Percentiles rank a stretch among this genome's conserved stretches.
These are phyloP conservation scores for Zizania palustris DNA, from an alignment of 202 grass and related monocot genomes.

Conservation along the genomic window DNA sequence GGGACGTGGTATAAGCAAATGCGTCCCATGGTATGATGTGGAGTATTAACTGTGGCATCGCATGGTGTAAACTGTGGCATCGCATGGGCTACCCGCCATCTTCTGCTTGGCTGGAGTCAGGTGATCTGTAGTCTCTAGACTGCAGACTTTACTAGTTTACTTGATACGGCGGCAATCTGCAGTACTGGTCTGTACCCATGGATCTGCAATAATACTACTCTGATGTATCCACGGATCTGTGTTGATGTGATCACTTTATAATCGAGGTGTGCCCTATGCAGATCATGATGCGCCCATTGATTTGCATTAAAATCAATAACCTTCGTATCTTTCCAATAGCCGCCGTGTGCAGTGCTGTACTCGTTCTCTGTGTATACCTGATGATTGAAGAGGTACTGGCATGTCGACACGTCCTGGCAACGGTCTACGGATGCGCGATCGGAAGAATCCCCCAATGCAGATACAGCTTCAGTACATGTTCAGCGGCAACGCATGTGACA, in stretches of 20 bases:
- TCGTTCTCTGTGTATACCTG: neutral
- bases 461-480: constrained; percentile 7
- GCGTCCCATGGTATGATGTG: neutral
- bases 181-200: neutral
- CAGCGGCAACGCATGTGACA: neutral
- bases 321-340: constrained; percentile 15
- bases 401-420: neutral
- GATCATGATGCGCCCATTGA: constrained; percentile 21
- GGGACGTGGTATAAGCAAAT: neutral
- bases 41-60: neutral
- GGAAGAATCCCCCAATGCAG: constrained; percentile 15
- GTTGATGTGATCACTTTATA: constrained; percentile 13
- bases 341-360: constrained; percentile 18
- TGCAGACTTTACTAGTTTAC: neutral
- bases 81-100: neutral
- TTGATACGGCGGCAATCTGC: constrained; percentile 1
- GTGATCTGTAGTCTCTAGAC: neutral
- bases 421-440: constrained; percentile 34
- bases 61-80: neutral
- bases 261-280: neutral
- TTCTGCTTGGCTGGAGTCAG: neutral
- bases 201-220: too few species aligned
- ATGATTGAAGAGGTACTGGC: constrained; percentile 11
- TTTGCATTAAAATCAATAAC: constrained; percentile 33
- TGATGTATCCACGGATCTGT: neutral